These are phyloP conservation scores for Cercospora janseana DNA, from an alignment of 2,329 filamentous ascomycete species.

Conservation along the genomic window DNA sequence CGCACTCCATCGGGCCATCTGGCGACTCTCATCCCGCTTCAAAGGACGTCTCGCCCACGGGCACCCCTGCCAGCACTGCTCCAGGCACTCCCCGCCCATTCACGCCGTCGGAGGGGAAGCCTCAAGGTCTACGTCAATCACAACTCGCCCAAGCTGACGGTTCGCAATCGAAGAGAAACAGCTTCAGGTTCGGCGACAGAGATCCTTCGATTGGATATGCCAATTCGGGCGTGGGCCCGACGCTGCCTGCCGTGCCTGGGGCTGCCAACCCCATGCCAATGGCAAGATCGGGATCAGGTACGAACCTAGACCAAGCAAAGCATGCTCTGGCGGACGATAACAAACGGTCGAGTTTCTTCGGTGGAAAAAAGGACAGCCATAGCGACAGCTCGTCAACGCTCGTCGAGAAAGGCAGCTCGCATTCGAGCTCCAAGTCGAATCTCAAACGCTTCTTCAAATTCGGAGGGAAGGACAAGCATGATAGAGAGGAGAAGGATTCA, in stretches of 20 bases:
- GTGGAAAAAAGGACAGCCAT: constrained; percentile 50
- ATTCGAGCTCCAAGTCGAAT: constrained; percentile 78
- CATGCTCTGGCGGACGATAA: constrained; percentile 36
- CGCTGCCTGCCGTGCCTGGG: constrained; percentile 28
- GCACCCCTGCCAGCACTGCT: constrained; percentile 51
- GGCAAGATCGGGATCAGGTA: constrained; percentile 45
- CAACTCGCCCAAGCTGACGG: constrained; percentile 44
- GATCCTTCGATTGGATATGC: constrained; percentile 60
- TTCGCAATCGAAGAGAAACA: constrained; percentile 50
- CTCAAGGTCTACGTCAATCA: constrained; percentile 73
- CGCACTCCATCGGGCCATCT: constrained; percentile 58
- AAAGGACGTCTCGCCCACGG: constrained; percentile 62
- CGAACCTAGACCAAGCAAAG: constrained; percentile 13
- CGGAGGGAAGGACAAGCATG: constrained; percentile 63
- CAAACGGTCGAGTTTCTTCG: constrained; percentile 57
- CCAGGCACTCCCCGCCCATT: constrained; percentile 60
- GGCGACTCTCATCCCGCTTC: constrained; percentile 55
- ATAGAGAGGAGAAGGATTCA: constrained; percentile 48
- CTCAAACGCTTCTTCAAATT: constrained; percentile 90
- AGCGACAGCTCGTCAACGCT: constrained; percentile 42
- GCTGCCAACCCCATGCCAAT: constrained; percentile 26
- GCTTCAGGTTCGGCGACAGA: constrained; percentile 79
- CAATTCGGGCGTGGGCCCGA: constrained; percentile 43
- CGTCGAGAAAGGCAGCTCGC: constrained; percentile 41
- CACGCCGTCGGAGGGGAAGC: constrained; percentile 64